Base-by-base conservation (phyloP, 129 eudicot species). In the Calendula officinalis region DNA sequence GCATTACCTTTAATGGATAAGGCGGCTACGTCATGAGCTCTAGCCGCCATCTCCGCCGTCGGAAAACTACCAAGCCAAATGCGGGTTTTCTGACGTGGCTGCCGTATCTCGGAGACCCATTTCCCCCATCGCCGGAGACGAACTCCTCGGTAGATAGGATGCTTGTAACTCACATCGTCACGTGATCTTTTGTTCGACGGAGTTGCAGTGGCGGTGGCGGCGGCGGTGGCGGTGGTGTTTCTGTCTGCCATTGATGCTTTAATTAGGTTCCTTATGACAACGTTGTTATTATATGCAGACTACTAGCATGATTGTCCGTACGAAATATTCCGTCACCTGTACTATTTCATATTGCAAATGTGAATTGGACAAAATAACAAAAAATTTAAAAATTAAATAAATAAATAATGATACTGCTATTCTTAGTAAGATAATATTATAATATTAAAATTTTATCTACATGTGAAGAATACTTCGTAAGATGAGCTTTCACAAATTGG, bases 41-140 rank as follows among this genome's bases (percentile, higher is more conserved):
- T 22, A 2, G 95, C 95, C 12, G 95, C 90, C 95, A 87, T 87
- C 67, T 87, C 95, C 13, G 95, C 72, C 1, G 87, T 81, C 8
- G 90, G 50, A 37, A 71, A 87, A 4, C 90, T 87, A 3, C 95
- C 95, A 12, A 87, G 83, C 95, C 90, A 87, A 33, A 87, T 87
- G 35, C 95, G 90, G 2, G 95, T 81, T 40, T 83, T 87, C 61
- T 87, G 79, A 32, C 82, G 74, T 2, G 95, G 95, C 39, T 87
- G 75, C 1, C 95, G 83, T 5, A 87, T 83, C 58, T 87, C 95
- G 0, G 95, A 87, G 4, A 87, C 95, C 95, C 95, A 87, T 76
- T 83, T 86, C 1, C 95, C 95, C 95, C 95, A 86, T 56, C 87
- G 73, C 0, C 95, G 78, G 84, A 77, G 84, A 0, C 95, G 73